phyloP scores from a whole-genome alignment of 257 asterid genomes.

The Thymus quinquecostatus region DNA sequence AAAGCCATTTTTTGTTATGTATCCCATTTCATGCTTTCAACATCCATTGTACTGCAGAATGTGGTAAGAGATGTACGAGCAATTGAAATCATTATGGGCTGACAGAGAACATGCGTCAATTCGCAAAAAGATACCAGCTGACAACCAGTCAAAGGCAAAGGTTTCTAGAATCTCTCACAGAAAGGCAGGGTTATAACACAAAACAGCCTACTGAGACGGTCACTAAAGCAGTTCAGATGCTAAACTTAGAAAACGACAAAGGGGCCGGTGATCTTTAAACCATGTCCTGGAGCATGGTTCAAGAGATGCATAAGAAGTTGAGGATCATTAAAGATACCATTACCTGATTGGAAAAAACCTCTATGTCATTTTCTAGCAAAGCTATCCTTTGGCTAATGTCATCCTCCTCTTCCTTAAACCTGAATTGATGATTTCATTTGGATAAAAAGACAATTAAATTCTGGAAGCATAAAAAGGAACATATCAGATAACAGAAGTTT shows the following conservation, averaged over 20 bases:
- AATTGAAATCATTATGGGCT: not conserved
- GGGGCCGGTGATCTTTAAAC: not conserved
- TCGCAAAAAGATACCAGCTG: not conserved
- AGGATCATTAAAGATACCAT: slow-evolving; percentile 12
- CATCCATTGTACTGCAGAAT: not conserved
- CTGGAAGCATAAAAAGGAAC: slow-evolving; percentile 19
- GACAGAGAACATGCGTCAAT: not conserved
- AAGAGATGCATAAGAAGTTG: slow-evolving; percentile 1
- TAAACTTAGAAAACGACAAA: not conserved
- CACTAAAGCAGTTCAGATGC: not conserved
- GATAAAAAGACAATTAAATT: slow-evolving; percentile 30
- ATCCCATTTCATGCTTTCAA: slow-evolving; percentile 7
- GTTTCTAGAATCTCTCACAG: not conserved
- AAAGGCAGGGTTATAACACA: not conserved
- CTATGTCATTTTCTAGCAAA: slow-evolving; percentile 48
- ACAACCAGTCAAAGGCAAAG: not conserved
- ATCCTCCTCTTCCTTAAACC: slow-evolving; percentile 73
- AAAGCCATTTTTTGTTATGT: slow-evolving; percentile 20
- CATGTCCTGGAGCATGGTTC: not conserved
- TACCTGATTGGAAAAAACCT: slow-evolving; percentile 56
- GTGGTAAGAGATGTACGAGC: slow-evolving; percentile 22
- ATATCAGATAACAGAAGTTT: slow-evolving; percentile 2
- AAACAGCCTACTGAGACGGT: not conserved
- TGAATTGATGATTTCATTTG: slow-evolving; percentile 40
- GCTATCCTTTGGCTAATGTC: slow-evolving; percentile 40